Conservation (phyloP, 1,284 basidiomycete species). For the Paramarasmius palmivorus region DNA sequence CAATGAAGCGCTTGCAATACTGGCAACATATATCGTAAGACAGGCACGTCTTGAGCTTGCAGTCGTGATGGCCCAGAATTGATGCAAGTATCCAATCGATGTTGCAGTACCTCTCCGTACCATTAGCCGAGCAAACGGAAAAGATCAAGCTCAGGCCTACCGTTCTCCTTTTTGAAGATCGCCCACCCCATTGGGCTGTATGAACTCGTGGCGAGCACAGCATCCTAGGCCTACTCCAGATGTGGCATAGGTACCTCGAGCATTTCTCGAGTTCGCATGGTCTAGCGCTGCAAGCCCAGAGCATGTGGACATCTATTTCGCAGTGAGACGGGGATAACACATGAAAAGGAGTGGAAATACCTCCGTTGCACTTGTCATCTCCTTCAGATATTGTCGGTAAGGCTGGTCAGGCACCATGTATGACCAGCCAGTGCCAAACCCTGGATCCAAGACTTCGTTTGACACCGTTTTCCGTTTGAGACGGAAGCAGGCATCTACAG, state of each 20-base stretch:
- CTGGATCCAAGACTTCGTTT: conserved; percentile 7
- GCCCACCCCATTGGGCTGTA: conserved; percentile 19
- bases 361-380: conserved; percentile 4
- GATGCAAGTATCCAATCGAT: conserved; percentile 27
- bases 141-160: conserved; percentile 15
- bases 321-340: too few species aligned
- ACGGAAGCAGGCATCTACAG: conserved; percentile 20
- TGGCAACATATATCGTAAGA: conserved; percentile 28
- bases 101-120: conserved; percentile 22
- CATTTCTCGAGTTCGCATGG: conserved; percentile 14
- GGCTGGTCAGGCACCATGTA: conserved; percentile 15
- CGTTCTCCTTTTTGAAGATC: conserved; percentile 24
- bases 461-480: conserved; percentile 8
- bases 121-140: conserved; percentile 3
- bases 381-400: conserved; percentile 4
- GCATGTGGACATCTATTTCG: conserved; percentile 8
- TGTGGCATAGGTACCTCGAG: conserved; percentile 10
- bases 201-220: conserved; percentile 24
- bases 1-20: conserved; percentile 17
- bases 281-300: conserved; percentile 15
- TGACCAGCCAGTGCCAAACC: conserved; percentile 9
- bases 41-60: conserved; percentile 4
- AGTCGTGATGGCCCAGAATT: not conserved
- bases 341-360: not conserved
- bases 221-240: conserved; percentile 22